Evolutionary conservation across 257 asterid species (phyloP), one percentile per base, ranked within the genome.

Genomic region (Rauvolfia tetraphylla): DNA sequence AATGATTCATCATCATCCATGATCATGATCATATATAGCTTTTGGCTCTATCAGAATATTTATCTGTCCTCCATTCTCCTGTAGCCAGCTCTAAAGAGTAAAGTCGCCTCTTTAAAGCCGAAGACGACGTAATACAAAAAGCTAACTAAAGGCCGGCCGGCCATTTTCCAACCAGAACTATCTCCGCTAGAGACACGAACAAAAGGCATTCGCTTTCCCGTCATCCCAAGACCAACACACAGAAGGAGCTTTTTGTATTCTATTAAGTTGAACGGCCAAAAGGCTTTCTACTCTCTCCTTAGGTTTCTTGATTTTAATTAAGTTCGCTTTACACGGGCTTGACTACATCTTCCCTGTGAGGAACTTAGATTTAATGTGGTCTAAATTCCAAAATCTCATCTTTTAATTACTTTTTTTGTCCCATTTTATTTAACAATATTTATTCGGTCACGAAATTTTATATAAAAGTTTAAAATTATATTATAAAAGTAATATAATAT

Each of bases 41-140:
- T 75, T 75, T 4, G 46, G 57, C 4, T 73, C 20, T 38, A 27
- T 56, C 68, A 13, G 15, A 10, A 3, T 59, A 25, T 22, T 1
- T 20, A 31, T 71, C 3, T 11, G 22, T 48, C 34, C 59, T 48
- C 78, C 78, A 74, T 54, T 77, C 68, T 51, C 56, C 7, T 22
- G 44, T 11, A 33, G 76, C 80, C 80, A 77, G 29, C 80, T 18
- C 38, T 69, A 69, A 76, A n/a, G n/a, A n/a, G n/a, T n/a, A n/a
- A n/a, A 76, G 68, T 12, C 11, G 20, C 0, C 33, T 57, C 34
- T 49, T 39, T n/a, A n/a, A 53, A 53, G 51, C 34, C 1, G 49
- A 34, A 62, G 41, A 72, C 11, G 44, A 6, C 22, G 15, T 17
- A 23, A 66, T n/a, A 7, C 42, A 67, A 0, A 66, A 67, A 33